Base-by-base conservation (phyloP, 176 grass and related monocot genomes). In the Triticum dicoccoides region DNA sequence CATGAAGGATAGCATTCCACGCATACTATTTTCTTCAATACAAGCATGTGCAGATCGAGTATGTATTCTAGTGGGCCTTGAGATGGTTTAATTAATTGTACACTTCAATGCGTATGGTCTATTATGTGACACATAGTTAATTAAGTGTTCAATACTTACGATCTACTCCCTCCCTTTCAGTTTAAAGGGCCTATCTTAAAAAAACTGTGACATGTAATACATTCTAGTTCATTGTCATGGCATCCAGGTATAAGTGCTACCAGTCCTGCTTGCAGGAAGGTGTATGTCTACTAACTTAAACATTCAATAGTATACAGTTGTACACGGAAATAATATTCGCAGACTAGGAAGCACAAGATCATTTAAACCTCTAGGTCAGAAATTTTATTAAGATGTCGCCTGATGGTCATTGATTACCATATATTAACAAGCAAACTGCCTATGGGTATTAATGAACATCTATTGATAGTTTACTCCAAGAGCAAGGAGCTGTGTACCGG, bases 361-460 rank as follows among this genome's bases (percentile, higher is more conserved):
- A 65, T 29, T 11, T 65, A 65, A 0, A 54, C 15, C 51, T 54
- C 51, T 54, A 54, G 51, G 74, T 62, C 12, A 17, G 37, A 81
- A 35, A 63, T 70, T 33, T 11, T 56, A 76, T n/a, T 76, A 6
- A 80, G 69, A 81, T 77, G 73, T 18, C 29, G 23, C 17, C n/a
- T 51, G 41, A 88, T 45, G 30, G 6, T 30, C 85, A 76, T 37
- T n/a, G 6, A 83, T 74, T 67, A 42, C 59, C 54, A 84, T 9
- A 11, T 37, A 76, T 59, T 38, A 83, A 61, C 67, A 83, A 47
- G 14, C 67, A 75, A 80, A 72, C 56, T 41, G 37, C 66, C 54
- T 73, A 80, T n/a, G 59, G 79, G 65, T 87, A 90, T 59, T 21
- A 81, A 61, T 11, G 20, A 82, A 80, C 27, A 15, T 73, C 21